These are phyloP conservation scores for Diplocarpon rosae DNA, from an alignment of 2,329 filamentous ascomycete species.

Conservation along the genomic window DNA sequence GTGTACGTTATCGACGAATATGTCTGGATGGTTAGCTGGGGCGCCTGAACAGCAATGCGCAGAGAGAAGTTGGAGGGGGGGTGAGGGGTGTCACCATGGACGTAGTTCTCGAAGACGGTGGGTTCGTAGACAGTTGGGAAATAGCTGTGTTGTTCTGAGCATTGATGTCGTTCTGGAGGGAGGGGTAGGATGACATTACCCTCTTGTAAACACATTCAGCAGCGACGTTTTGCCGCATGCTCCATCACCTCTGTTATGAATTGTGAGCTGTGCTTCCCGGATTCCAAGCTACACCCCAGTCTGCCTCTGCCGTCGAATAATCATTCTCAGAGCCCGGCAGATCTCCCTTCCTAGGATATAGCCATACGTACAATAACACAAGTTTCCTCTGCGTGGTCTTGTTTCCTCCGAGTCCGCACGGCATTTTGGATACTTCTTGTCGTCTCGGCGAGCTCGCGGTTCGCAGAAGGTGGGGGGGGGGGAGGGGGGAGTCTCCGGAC, in stretches of 20 bases:
- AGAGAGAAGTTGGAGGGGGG: too few species aligned
- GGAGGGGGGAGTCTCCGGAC: too few species aligned
- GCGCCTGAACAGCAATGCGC: too few species aligned
- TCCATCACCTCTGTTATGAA: conserved; percentile 66
- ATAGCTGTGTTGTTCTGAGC: conserved; percentile 45
- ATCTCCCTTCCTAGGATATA: conserved; percentile 6
- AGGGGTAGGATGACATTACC: conserved; percentile 36
- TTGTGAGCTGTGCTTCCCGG: too few species aligned
- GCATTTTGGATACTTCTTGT: conserved; percentile 23
- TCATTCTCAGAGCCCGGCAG: too few species aligned
- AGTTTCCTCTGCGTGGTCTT: conserved; percentile 66
- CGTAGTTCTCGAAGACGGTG: conserved; percentile 98
- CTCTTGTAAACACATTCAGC: conserved; percentile 96
- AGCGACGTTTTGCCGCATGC: conserved; percentile 95
- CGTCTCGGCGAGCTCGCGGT: too few species aligned
- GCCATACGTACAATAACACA: conserved; percentile 52
- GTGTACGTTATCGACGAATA: conserved; percentile 94
- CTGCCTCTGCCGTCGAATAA: too few species aligned
- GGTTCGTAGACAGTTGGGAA: conserved; percentile 98
- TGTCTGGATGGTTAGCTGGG: too few species aligned
- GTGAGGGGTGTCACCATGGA: conserved; percentile 62
- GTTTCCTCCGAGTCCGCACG: conserved; percentile 35
- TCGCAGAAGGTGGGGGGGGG: too few species aligned
- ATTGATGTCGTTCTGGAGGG: background rate
- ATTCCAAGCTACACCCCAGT: too few species aligned